Evolutionary conservation across 495 filamentous ascomycete species (phyloP).

Genomic region (Lophiotrema nucula): DNA sequence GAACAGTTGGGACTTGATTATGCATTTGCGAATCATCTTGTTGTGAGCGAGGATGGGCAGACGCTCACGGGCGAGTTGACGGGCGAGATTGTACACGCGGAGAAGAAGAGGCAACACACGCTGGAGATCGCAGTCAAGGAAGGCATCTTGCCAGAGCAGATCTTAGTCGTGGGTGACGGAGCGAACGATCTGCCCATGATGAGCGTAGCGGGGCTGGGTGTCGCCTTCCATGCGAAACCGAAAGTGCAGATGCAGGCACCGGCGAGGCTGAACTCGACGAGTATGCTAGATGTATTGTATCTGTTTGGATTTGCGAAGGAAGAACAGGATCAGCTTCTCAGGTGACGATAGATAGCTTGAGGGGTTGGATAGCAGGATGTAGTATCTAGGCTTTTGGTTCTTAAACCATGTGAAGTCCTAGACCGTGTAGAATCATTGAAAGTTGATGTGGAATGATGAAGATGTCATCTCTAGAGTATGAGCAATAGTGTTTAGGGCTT

Average conservation of each 20-base stretch:
- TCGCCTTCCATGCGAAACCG: slow-evolving; percentile 93
- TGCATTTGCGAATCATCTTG: slow-evolving; percentile 81
- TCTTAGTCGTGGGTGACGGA: slow-evolving; percentile 86
- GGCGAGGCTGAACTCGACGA: slow-evolving; percentile 76
- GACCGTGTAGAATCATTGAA: too few relatives aligned
- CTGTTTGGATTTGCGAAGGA: slow-evolving; percentile 64
- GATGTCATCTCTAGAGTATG: too few relatives aligned
- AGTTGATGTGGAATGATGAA: too few relatives aligned
- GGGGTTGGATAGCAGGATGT: neutral
- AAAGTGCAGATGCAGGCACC: slow-evolving; percentile 84
- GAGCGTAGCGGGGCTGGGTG: slow-evolving; percentile 77
- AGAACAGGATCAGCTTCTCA: slow-evolving; percentile 31
- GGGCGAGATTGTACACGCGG: slow-evolving; percentile 76
- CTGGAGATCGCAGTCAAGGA: slow-evolving; percentile 73
- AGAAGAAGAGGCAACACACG: slow-evolving; percentile 74
- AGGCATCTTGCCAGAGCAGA: slow-evolving; percentile 68
- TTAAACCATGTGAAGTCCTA: too few relatives aligned
- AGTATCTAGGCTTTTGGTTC: neutral
- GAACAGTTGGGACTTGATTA: slow-evolving; percentile 78
- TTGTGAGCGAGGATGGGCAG: slow-evolving; percentile 60
- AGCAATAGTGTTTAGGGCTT: too few relatives aligned
- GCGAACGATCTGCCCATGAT: slow-evolving; percentile 97
- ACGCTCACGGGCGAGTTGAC: slow-evolving; percentile 79
- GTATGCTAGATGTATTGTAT: slow-evolving; percentile 76
- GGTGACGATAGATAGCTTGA: neutral